Evolutionary conservation across 2,329 filamentous ascomycete species (phyloP).

Genomic region (Emergomyces africanus): DNA sequence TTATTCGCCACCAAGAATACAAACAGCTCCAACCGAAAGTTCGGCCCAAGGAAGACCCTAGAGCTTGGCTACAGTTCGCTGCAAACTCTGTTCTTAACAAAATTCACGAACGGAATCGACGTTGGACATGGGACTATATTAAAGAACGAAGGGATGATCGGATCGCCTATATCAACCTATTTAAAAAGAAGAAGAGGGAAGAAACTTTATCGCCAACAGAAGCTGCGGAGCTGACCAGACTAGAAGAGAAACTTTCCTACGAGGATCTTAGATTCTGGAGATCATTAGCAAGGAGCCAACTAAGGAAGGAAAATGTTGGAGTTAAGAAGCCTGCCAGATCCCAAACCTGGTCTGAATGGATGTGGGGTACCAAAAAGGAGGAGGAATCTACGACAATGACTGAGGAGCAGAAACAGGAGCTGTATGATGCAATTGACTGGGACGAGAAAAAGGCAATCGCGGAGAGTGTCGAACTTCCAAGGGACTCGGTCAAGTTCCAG

Average conservation of each 20-base stretch:
- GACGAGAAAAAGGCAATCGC: conserved; percentile 87
- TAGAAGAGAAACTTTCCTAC: conserved; percentile 83
- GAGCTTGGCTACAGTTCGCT: conserved; percentile 86
- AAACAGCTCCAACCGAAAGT: conserved; percentile 81
- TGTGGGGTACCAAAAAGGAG: conserved; percentile 68
- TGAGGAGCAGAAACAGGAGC: conserved; percentile 87
- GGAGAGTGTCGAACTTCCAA: conserved; percentile 76
- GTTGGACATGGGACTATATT: conserved; percentile 96
- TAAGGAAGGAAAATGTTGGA: conserved; percentile 88
- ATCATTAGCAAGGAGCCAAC: conserved; percentile 80
- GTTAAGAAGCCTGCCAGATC: conserved; percentile 54
- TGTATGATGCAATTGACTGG: conserved; percentile 97
- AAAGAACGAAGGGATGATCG: conserved; percentile 85
- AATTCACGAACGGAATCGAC: conserved; percentile 84
- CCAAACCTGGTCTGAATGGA: conserved; percentile 84
- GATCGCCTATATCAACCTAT: conserved; percentile 76
- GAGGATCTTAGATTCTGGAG: conserved; percentile 97
- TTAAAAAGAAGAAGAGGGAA: conserved; percentile 83
- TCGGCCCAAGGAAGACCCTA: conserved; percentile 74
- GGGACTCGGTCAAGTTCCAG: conserved; percentile 85
- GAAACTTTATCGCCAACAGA: conserved; percentile 57
- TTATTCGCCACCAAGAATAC: conserved; percentile 94
- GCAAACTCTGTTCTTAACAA: conserved; percentile 79
- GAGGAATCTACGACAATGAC: conserved; percentile 77
- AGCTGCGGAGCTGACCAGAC: conserved; percentile 53